Conservation (phyloP, 140 eudicot genomes). For the Senecio squalidus region DNA sequence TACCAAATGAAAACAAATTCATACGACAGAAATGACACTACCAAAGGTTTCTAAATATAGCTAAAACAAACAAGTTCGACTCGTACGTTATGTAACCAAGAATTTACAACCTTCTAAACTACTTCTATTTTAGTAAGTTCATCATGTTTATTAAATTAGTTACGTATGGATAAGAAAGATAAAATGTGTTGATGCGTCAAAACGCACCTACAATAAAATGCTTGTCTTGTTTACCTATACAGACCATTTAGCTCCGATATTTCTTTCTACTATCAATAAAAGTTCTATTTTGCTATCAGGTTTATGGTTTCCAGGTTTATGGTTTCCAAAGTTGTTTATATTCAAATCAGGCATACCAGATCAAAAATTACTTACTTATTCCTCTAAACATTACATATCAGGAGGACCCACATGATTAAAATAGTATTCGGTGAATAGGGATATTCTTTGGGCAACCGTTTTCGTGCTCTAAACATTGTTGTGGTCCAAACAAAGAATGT, state of each 20-base stretch:
- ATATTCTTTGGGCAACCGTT: neutral
- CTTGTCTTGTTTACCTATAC: too few relatives aligned
- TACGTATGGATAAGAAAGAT: too few relatives aligned
- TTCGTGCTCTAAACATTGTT: neutral
- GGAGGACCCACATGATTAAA: too few relatives aligned
- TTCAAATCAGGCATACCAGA: neutral
- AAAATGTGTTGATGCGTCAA: too few relatives aligned
- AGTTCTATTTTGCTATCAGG: too few relatives aligned
- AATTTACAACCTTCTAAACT: neutral
- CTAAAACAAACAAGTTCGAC: too few relatives aligned
- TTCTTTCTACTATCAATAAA: too few relatives aligned
- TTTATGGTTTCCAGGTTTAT: neutral
- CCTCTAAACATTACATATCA: neutral
- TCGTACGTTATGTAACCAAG: neutral
- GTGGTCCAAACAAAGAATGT: slow-evolving; percentile 13
- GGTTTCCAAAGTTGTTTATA: neutral
- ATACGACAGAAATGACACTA: too few relatives aligned
- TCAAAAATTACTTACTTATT: too few relatives aligned
- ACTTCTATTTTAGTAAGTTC: neutral
- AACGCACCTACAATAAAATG: too few relatives aligned
- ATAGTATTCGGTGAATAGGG: neutral
- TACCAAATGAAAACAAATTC: neutral
- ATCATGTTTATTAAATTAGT: neutral
- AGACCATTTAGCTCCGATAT: too few relatives aligned
- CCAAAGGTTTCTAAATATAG: too few relatives aligned